Evolutionary conservation across 495 filamentous ascomycete species (phyloP).

Genomic region (Rhypophila decipiens): DNA sequence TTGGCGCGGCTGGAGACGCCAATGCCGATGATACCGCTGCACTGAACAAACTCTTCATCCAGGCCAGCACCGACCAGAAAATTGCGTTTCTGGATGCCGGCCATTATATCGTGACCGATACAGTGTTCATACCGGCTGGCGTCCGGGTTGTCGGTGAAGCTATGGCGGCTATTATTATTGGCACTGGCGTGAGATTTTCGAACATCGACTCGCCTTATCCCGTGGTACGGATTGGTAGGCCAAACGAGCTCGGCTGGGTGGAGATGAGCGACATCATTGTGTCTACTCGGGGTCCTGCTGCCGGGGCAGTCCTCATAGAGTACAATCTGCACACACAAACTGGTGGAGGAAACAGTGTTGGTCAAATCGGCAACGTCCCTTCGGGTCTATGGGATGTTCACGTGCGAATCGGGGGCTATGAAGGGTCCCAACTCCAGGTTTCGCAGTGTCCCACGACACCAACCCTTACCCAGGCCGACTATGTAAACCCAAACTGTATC

Average conservation of each 20-base stretch:
- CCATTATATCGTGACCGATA: conserved; percentile 33
- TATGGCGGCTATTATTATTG: conserved; percentile 41
- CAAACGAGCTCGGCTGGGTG: conserved; percentile 45
- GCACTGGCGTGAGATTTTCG: conserved; percentile 42
- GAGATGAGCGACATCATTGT: conserved; percentile 52
- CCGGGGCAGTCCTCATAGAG: conserved; percentile 62
- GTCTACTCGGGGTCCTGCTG: conserved; percentile 30
- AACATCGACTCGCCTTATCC: conserved; percentile 37
- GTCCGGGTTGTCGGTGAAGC: conserved; percentile 35
- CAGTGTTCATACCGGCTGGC: conserved; percentile 47
- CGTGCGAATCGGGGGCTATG: conserved; percentile 72
- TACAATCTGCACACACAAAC: conserved; percentile 62
- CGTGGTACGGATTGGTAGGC: conserved; percentile 45
- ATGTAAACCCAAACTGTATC: conserved; percentile 50
- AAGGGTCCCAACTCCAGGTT: conserved; percentile 70
- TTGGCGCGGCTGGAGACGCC: conserved; percentile 23
- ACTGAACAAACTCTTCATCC: conserved; percentile 16
- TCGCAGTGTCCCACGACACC: conserved; percentile 63
- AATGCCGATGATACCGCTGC: conserved; percentile 25
- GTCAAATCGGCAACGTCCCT: conserved; percentile 24
- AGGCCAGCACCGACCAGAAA: conserved; percentile 22
- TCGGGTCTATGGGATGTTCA: conserved; percentile 88
- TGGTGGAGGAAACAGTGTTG: conserved; percentile 18
- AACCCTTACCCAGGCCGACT: conserved; percentile 46
- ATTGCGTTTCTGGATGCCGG: conserved; percentile 64